phyloP scores from a whole-genome alignment of 768 basidiomycete species.

The Phanerochaete sordida region DNA sequence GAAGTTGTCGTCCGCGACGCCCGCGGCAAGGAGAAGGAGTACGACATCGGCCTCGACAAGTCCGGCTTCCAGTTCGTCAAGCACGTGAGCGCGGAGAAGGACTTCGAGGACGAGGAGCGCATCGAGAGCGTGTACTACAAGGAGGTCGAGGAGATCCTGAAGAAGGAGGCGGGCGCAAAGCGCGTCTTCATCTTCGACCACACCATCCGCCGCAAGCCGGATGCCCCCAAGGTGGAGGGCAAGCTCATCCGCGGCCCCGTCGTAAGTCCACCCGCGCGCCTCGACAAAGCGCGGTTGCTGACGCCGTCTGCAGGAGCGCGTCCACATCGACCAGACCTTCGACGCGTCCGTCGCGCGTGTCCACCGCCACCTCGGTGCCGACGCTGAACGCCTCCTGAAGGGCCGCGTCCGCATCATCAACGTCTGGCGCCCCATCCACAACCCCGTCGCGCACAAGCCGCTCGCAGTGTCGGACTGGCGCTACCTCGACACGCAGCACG shows the following conservation, averaged over 20 bases:
- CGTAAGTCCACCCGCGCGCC: conserved; percentile 21
- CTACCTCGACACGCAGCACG: conserved; percentile 30
- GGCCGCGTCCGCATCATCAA: conserved; percentile 43
- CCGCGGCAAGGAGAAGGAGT: conserved; percentile 27
- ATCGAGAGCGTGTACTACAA: conserved; percentile 37
- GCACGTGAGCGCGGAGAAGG: conserved; percentile 32
- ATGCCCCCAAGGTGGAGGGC: conserved; percentile 5
- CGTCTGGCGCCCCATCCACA: conserved; percentile 42
- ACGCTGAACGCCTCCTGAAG: conserved; percentile 40
- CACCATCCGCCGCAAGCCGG: conserved; percentile 29
- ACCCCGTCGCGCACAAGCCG: conserved; percentile 37
- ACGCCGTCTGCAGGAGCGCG: conserved; percentile 27
- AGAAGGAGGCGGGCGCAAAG: conserved; percentile 35
- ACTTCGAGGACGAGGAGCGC: conserved; percentile 36
- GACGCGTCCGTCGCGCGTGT: conserved; percentile 34
- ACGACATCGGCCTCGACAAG: conserved; percentile 29
- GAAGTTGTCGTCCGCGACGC: conserved; percentile 26
- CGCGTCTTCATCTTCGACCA: conserved; percentile 43
- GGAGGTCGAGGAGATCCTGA: conserved; percentile 40
- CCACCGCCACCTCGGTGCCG: conserved; percentile 33
- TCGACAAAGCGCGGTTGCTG: background rate
- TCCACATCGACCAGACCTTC: conserved; percentile 46
- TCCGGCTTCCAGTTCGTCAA: conserved; percentile 42
- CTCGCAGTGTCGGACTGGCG: conserved; percentile 41
- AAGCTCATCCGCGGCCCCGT: conserved; percentile 28